phyloP scores from a whole-genome alignment of 345 rosid species.

The Dipteronia dyeriana region DNA sequence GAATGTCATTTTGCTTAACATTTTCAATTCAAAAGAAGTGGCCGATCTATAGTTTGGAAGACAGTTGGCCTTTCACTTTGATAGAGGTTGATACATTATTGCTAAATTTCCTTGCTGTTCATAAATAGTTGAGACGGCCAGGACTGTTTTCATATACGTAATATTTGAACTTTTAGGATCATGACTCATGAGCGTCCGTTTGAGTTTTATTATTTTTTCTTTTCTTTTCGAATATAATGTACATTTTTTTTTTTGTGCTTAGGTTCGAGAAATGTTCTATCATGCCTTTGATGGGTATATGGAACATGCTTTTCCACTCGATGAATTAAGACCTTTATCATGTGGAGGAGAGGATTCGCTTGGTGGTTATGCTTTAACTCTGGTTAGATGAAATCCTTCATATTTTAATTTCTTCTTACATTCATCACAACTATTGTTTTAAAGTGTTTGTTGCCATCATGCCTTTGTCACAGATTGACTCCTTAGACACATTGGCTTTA shows the following conservation, averaged over 20 bases:
- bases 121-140: too few species aligned
- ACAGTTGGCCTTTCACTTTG: background rate
- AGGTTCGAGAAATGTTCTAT: conserved; percentile 98
- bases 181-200: background rate
- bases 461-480: conserved; percentile 66
- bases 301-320: conserved; percentile 94
- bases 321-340: conserved; percentile 85
- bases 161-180: background rate
- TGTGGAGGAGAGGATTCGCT: conserved; percentile 91
- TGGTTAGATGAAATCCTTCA: conserved; percentile 45
- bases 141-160: too few species aligned
- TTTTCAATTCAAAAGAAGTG: background rate
- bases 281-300: conserved; percentile 96
- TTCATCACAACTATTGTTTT: background rate
- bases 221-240: background rate
- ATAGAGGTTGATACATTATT: background rate
- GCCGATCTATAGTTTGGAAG: background rate
- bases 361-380: conserved; percentile 94
- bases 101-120: too few species aligned
- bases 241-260: conserved; percentile 3
- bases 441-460: conserved; percentile 18
- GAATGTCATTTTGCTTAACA: background rate
- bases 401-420: background rate
- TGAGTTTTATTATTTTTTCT: background rate
- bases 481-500: conserved; percentile 86